Evolutionary conservation across 73 alveolate species (phyloP).

Genomic region (Paramecium caudatum): DNA sequence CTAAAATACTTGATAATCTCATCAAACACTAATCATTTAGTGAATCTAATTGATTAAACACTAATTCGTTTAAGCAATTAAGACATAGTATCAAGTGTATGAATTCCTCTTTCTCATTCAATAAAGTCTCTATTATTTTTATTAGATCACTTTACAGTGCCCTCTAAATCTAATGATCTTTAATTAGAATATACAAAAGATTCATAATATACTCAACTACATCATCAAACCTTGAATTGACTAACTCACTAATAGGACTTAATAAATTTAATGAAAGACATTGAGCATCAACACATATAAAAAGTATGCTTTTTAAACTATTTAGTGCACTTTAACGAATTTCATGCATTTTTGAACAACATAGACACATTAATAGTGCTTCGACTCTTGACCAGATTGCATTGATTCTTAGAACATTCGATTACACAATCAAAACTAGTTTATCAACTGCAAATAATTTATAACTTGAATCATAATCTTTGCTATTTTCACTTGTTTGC

Average conservation of each 20-base stretch:
- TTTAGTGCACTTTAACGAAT: background rate
- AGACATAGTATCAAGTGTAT: slow-evolving; percentile 22
- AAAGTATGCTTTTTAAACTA: slow-evolving; percentile 40
- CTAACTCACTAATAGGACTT: slow-evolving; percentile 5
- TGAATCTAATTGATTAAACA: slow-evolving; percentile 29
- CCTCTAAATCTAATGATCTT: background rate
- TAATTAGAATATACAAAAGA: slow-evolving; percentile 8
- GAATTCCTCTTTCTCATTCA: slow-evolving; percentile 40
- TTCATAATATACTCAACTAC: slow-evolving; percentile 41
- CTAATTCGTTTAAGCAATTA: slow-evolving; percentile 42
- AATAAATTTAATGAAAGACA: slow-evolving; percentile 6
- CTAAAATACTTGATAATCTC: slow-evolving; percentile 52
- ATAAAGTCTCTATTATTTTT: slow-evolving; percentile 25
- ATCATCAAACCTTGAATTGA: slow-evolving; percentile 36
- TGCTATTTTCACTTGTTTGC: background rate
- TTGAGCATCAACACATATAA: background rate
- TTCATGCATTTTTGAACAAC: background rate
- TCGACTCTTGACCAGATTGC: slow-evolving; percentile 24
- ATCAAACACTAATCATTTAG: slow-evolving; percentile 31
- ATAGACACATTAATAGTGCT: slow-evolving; percentile 17
- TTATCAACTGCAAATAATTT: slow-evolving; percentile 22
- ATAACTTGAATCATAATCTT: background rate
- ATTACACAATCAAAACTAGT: background rate
- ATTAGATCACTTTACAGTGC: background rate
- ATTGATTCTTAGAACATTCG: background rate